Evolutionary conservation across 2,329 filamentous ascomycete genomes (phyloP), one percentile per base, ranked within the genome.

Genomic region (Waltergamsia citrina): DNA sequence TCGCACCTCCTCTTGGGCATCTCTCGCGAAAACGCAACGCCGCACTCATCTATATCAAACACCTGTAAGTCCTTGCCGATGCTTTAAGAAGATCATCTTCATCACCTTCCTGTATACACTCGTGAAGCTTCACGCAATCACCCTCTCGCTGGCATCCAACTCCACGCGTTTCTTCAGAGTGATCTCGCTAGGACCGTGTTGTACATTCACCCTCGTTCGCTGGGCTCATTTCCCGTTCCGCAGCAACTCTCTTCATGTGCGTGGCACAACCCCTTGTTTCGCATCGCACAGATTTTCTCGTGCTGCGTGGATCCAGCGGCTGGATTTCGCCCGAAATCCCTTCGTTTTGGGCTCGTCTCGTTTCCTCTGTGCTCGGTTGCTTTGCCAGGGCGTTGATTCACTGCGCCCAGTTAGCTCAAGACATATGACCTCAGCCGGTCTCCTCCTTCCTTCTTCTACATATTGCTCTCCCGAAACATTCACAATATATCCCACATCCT

Each of bases 211-310:
- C 9, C 23, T 25, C 23, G 23, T 25, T 25, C n/a, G 23, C 23
- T n/a, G 23, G 9, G n/a, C n/a, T 25, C 23, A 25, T 25, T 25
- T 25, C 23, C 23, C n/a, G 23, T n/a, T 25, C 23, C 9, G 9
- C 23, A 25, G n/a, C n/a, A n/a, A n/a, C n/a, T n/a, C n/a, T 25
- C n/a, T 25, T 29, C 27, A 9, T 16, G 8, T 15, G 8, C 8
- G 30, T 22, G 9, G 8, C 8, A 32, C 17, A 32, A 21, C 30
- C 30, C 30, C 30, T 32, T 32, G 30, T 32, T 32, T 21, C 15
- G 30, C 30, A 32, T 32, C 18, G 30, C 18, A 32, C 30, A 32
- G 9, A 25, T 17, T 17, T 6, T 31, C 29, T 12, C n/a, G 12
- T 31, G 29, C 20, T 31, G 7, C 29, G n/a, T 31, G 29, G n/a